Conservation (phyloP, 2,329 filamentous ascomycete species). For the Aspergillus flavus region DNA sequence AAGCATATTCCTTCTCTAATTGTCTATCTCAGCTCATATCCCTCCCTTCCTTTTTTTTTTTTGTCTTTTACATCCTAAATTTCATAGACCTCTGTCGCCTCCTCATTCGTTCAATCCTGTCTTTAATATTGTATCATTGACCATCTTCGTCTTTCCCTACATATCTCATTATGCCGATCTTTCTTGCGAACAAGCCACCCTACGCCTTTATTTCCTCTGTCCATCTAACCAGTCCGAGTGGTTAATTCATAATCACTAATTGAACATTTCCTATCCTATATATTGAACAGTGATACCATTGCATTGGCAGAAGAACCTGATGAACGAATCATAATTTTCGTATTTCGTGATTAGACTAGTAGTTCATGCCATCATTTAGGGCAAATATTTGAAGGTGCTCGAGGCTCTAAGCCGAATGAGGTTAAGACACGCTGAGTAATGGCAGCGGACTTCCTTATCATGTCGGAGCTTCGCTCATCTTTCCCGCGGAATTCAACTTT, state of each 20-base stretch:
- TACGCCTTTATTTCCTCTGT: not conserved
- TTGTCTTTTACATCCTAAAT: slow-evolving; percentile 3
- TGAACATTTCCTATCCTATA: slow-evolving; percentile 1
- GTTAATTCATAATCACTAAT: slow-evolving; percentile 21
- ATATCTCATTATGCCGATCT: not conserved
- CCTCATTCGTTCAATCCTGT: not conserved
- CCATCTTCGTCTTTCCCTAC: slow-evolving; percentile 6
- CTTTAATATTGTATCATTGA: not conserved
- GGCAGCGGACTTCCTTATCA: slow-evolving; percentile 10
- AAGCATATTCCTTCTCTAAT: slow-evolving; percentile 3
- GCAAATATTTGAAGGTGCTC: not conserved
- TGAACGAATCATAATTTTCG: not conserved
- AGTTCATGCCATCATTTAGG: not conserved
- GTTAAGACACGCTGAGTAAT: slow-evolving; percentile 11
- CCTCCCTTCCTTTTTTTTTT: not conserved
- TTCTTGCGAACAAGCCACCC: not conserved
- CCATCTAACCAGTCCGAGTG: slow-evolving; percentile 8
- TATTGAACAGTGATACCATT: slow-evolving; percentile 16
- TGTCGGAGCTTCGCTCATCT: slow-evolving; percentile 10
- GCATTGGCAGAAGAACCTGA: not conserved
- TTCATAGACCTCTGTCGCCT: slow-evolving; percentile 11
- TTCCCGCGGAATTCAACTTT: slow-evolving; percentile 35
- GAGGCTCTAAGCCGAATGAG: not conserved
- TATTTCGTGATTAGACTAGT: not conserved
- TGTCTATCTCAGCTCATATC: not conserved